These are phyloP conservation scores for Fusarium sp. DNA, from an alignment of 2,329 filamentous ascomycete species.

Conservation along the genomic window DNA sequence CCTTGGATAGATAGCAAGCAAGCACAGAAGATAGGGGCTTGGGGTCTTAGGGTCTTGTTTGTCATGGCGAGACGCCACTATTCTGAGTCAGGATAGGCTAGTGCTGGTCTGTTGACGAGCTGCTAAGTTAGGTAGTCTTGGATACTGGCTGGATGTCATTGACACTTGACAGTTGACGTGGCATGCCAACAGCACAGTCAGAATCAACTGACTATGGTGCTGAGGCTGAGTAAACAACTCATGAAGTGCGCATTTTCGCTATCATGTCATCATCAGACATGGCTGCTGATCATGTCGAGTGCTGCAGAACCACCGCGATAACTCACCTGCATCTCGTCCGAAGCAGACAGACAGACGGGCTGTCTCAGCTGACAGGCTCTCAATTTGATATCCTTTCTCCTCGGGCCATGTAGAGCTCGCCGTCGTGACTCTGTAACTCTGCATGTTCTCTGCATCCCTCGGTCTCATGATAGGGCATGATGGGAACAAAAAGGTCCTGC, in stretches of 20 bases:
- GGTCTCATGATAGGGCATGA: constrained; percentile 12
- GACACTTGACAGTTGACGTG: constrained; percentile 43
- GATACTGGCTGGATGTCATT: constrained; percentile 16
- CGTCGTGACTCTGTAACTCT: constrained; percentile 12
- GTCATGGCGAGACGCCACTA: constrained; percentile 30
- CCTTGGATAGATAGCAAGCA: not conserved
- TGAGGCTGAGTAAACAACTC: constrained; percentile 26
- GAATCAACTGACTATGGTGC: constrained; percentile 11
- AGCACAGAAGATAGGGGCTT: constrained; percentile 17
- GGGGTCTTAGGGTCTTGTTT: constrained; percentile 1
- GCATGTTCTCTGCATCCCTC: constrained; percentile 14
- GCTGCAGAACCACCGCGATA: constrained; percentile 30
- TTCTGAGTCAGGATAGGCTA: constrained; percentile 13
- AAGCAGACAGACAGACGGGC: constrained; percentile 11
- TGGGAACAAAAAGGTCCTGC: constrained; percentile 13
- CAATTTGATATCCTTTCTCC: constrained; percentile 20
- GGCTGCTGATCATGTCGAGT: constrained; percentile 15
- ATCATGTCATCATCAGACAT: constrained; percentile 32
- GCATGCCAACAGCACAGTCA: constrained; percentile 37
- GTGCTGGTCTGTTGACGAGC: constrained; percentile 18
- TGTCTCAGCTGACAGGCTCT: constrained; percentile 33
- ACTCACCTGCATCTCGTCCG: constrained; percentile 34
- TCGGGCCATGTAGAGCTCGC: constrained; percentile 13
- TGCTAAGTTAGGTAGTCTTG: constrained; percentile 17
- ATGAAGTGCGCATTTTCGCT: constrained; percentile 13